phyloP scores from a whole-genome alignment of 2,329 filamentous ascomycete genomes.

The Aspergillus texensis region DNA sequence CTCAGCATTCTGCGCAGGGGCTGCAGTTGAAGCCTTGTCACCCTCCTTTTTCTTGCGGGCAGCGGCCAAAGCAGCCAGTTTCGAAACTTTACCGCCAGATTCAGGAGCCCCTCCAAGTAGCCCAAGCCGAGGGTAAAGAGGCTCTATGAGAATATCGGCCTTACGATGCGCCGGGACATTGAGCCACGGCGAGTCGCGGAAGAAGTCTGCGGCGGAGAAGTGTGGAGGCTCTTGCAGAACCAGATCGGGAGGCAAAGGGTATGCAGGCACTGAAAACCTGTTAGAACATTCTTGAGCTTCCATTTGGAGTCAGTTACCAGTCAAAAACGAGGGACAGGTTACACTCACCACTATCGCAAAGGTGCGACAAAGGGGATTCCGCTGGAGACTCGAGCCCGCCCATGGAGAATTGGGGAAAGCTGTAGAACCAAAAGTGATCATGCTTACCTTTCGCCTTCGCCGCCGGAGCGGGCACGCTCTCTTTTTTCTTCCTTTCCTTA shows the following conservation, averaged over 20 bases:
- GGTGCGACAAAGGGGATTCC: not conserved
- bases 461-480: slow-evolving; percentile 22
- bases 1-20: slow-evolving; percentile 7
- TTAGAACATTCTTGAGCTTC: slow-evolving; percentile 42
- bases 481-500: slow-evolving; percentile 40
- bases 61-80: slow-evolving; percentile 86
- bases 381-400: slow-evolving; percentile 32
- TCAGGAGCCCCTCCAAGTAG: slow-evolving; percentile 75
- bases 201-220: slow-evolving; percentile 64
- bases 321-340: slow-evolving; percentile 15
- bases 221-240: slow-evolving; percentile 31
- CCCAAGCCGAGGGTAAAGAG: slow-evolving; percentile 62
- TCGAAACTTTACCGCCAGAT: slow-evolving; percentile 73
- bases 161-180: slow-evolving; percentile 68
- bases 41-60: slow-evolving; percentile 81
- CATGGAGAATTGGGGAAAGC: slow-evolving; percentile 20
- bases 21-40: slow-evolving; percentile 51
- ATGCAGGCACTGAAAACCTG: slow-evolving; percentile 38
- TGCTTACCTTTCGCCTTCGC: slow-evolving; percentile 30
- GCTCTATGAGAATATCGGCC: slow-evolving; percentile 65
- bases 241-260: slow-evolving; percentile 26
- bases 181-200: slow-evolving; percentile 84
- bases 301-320: slow-evolving; percentile 34
- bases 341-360: slow-evolving; percentile 17
- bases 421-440: slow-evolving; percentile 9